Evolutionary conservation across 139 green algal species (phyloP).

Genomic region (Tetraselmis chui): DNA sequence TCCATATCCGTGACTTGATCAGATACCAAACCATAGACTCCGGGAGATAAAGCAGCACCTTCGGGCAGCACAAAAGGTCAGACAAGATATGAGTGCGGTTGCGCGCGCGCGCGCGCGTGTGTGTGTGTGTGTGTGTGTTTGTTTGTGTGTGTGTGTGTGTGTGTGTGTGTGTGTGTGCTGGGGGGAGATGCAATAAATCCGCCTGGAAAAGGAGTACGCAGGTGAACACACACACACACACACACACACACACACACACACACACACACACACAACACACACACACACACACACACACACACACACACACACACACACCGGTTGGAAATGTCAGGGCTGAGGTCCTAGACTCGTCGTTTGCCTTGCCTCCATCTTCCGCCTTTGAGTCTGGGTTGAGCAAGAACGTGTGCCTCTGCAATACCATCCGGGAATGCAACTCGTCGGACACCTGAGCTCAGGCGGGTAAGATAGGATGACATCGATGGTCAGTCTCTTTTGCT

Average conservation of each 20-base stretch:
- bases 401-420: not conserved
- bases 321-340: not conserved
- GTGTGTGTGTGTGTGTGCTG: not conserved
- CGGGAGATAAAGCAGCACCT: not conserved
- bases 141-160: no score
- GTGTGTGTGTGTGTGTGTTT: not conserved
- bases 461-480: not conserved
- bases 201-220: no score
- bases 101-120: no score
- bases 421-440: not conserved
- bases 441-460: not conserved
- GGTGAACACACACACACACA: no score
- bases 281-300: no score
- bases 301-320: no score
- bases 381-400: not conserved
- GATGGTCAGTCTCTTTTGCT: no score
- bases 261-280: no score
- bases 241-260: no score
- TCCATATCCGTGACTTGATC: not conserved
- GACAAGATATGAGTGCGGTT: not conserved
- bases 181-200: not conserved
- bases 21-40: not conserved
- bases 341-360: not conserved
- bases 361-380: not conserved
- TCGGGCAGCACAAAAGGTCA: not conserved